These are phyloP conservation scores for Tolypocladium sp. DNA, from an alignment of 2,329 filamentous ascomycete species.

Conservation along the genomic window DNA sequence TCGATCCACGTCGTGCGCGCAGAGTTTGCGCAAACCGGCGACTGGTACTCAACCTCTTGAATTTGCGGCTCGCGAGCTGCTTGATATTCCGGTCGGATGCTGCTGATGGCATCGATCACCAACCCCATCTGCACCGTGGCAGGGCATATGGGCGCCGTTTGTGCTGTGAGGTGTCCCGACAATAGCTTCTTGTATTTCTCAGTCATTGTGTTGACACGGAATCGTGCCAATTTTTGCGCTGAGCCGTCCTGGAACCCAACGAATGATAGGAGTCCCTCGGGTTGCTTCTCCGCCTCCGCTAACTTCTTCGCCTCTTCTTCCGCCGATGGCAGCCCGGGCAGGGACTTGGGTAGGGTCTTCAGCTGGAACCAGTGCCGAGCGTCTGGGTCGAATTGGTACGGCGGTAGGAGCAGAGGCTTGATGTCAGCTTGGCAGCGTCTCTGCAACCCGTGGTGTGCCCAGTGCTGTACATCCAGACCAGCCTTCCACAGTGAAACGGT, in stretches of 20 bases:
- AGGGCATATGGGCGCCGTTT: conserved; percentile 28
- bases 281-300: not conserved
- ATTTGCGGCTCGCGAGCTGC: conserved; percentile 15
- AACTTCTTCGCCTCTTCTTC: not conserved
- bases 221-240: conserved; percentile 14
- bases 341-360: conserved; percentile 7
- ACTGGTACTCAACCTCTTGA: conserved; percentile 18
- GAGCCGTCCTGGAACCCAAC: not conserved
- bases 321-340: conserved; percentile 1
- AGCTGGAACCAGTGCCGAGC: conserved; percentile 27
- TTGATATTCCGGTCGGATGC: conserved; percentile 15
- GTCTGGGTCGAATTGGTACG: conserved; percentile 32
- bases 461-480: conserved; percentile 24
- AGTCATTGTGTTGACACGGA: conserved; percentile 29
- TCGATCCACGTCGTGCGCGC: conserved; percentile 19
- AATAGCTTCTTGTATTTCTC: conserved; percentile 24
- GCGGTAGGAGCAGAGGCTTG: conserved; percentile 21
- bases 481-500: conserved; percentile 27
- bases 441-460: conserved; percentile 25
- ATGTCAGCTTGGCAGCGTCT: conserved; percentile 5
- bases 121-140: conserved; percentile 23
- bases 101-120: conserved; percentile 19
- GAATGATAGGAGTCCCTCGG: not conserved
- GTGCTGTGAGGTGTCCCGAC: conserved; percentile 26
- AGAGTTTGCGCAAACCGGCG: conserved; percentile 3